Conservation (phyloP, 495 filamentous ascomycete genomes). For the Xylaria venustula region DNA sequence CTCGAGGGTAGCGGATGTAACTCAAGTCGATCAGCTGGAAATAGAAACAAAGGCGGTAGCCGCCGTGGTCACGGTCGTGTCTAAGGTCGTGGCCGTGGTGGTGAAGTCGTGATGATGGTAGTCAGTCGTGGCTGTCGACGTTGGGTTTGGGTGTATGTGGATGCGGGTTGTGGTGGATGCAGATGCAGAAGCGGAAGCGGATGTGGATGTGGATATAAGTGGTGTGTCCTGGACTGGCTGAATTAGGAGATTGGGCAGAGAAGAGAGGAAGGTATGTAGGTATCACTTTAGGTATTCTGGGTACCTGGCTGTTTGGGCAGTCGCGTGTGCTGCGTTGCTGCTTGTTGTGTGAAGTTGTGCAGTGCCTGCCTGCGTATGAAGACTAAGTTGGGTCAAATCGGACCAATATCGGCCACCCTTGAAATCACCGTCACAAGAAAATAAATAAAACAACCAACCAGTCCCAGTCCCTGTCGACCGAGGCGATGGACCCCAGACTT, state of each 20-base stretch:
- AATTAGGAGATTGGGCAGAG: slow-evolving; percentile 15
- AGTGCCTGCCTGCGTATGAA: neutral
- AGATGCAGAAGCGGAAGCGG: no score
- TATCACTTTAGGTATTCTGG: no score
- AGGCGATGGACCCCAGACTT: neutral
- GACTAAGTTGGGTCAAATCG: slow-evolving; percentile 12
- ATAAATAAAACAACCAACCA: slow-evolving; percentile 7
- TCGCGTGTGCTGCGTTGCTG: slow-evolving; percentile 7
- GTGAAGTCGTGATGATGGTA: neutral
- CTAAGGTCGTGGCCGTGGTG: neutral
- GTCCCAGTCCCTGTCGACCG: neutral
- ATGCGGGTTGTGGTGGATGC: neutral
- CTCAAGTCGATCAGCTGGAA: neutral
- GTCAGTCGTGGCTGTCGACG: neutral
- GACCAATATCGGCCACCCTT: slow-evolving; percentile 13
- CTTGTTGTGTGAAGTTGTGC: no score
- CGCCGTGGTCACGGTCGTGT: neutral
- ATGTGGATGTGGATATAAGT: no score
- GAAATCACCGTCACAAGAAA: slow-evolving; percentile 1
- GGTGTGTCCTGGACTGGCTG: no score
- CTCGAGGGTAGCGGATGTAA: no score
- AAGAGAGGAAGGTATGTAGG: neutral
- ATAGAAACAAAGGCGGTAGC: neutral
- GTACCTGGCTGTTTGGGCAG: no score
- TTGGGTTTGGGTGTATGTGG: neutral